Evolutionary conservation across 345 rosid species (phyloP), one percentile per base, ranked within the genome.

Genomic region (Aquilaria sinensis): DNA sequence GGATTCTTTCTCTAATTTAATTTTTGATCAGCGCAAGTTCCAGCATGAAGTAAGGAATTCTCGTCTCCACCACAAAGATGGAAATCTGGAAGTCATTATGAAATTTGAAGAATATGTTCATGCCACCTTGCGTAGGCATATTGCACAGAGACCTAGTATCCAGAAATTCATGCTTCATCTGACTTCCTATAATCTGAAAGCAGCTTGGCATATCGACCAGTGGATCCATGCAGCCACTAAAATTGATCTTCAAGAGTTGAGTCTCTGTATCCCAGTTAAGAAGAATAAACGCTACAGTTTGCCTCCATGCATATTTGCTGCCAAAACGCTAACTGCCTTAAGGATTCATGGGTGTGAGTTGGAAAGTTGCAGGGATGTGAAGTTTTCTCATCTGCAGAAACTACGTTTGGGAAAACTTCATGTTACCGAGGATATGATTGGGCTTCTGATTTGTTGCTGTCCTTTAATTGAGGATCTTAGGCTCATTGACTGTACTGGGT

Each of bases 391-490:
- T 57, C 54, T 74, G 56, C 57, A 29, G 41, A 72, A 70, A 57
- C 50, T 74, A 12, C 66, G 67, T 41, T 58, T 78, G 45, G 65
- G 65, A 61, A 47, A 75, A 34, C 72, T 71, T 31, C 12, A 31
- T 41, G 31, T 72, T 14, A 31, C 54, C 41, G 74, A 63, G 14
- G 12, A 50, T 62, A 64, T 23, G 2, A 34, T 74, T 14, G 10
- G 31, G 57, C 51, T 66, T 33, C 15, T 74, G 57, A 65, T 71
- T 31, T 32, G 2, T 11, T 12, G 65, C 56, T 74, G 74, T 62
- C 77, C 79, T 64, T 64, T 62, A 56, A 58, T 78, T 53, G 60
- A 72, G 50, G 79, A 74, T 61, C 63, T 74, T 53, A 72, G 82
- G 53, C 66, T 78, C 13, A 60, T 72, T 46, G 31, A 48, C 43